Base-by-base conservation (phyloP, 202 grass and related monocot genomes). In the Schoenoplectus tabernaemontani region DNA sequence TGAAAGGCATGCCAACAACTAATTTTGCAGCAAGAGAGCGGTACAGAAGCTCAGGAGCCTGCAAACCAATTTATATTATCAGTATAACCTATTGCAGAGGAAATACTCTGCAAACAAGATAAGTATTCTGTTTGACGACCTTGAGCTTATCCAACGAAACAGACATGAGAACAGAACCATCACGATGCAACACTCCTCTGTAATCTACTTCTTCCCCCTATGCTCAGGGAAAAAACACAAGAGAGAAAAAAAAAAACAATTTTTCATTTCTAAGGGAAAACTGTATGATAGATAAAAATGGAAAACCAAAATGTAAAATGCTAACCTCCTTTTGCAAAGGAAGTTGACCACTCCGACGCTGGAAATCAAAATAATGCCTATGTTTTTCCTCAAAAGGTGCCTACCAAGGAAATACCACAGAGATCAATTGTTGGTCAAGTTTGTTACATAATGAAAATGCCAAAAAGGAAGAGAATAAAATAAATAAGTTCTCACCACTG, bases 1-100 rank as follows among this genome's bases (percentile, higher is more conserved):
- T 99, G 92, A 96, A 99, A 93, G 96, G 96, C 96, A 99, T 99
- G 71, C 96, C 96, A 59, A 96, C 90, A 39, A 88, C 83, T 82
- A 96, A 88, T 78, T 99, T 99, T 13, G 92, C 79, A 11, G 85
- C 90, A 83, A 99, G 96, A 87, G 96, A 96, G 46, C 72, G 92
- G 51, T 99, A 99, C 77, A 99, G 70, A 87, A 89, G 84, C 76
- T 99, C 96, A 68, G 96, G 92, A 75, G 78, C 82, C 96, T 99
- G 69, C 22, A 42, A 87, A 85, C n/a, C n/a, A 77, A 78, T 84
- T 70, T 10, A 59, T 57, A 9, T 64, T 44, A 74, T 84, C 48
- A 78, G 76, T 80, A 83, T 10, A 80, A 58, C 84, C 20, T 67
- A 28, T 64, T 33, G 64, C 30, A 79, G 57, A 39, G 4, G 0